Percentiles rank a stretch among this genome's conserved stretches.
Evolutionary conservation across 1,284 basidiomycete genomes (phyloP).

Genomic region (Apiotrichum domesticum): DNA sequence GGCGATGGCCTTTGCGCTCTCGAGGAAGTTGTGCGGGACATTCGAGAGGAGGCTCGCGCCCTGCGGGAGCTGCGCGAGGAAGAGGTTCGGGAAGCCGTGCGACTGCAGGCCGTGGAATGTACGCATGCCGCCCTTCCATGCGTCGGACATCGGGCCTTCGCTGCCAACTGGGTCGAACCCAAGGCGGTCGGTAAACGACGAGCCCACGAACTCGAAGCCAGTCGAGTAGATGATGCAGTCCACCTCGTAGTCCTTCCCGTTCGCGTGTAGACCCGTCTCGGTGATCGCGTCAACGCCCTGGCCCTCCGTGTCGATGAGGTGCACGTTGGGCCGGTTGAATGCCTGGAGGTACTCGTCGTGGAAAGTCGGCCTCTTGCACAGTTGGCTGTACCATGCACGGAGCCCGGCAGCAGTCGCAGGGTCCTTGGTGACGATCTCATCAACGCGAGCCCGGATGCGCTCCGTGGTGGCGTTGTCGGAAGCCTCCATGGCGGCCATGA

Average conservation of each 20-base stretch:
- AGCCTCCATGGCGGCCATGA: not conserved
- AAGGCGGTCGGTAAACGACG: not conserved
- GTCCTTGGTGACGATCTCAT: not conserved
- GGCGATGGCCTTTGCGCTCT: not conserved
- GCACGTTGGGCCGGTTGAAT: not conserved
- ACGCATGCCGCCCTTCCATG: not conserved
- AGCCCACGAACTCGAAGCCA: not conserved
- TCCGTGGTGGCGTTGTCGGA: not conserved
- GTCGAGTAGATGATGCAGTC: not conserved
- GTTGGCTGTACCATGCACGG: not conserved
- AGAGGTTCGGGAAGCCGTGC: constrained; percentile 1
- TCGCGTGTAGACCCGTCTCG: not conserved
- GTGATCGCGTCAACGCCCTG: not conserved
- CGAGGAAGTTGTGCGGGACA: not conserved
- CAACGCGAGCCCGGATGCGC: not conserved
- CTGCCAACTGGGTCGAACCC: not conserved
- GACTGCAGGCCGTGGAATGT: not conserved
- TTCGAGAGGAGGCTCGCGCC: not conserved
- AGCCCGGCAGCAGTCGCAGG: not conserved
- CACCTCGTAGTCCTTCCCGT: not conserved
- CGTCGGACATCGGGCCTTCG: not conserved
- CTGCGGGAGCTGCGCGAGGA: not conserved
- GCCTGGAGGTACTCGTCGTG: constrained; percentile 1
- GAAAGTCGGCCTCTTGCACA: not conserved
- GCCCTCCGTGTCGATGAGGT: not conserved